phyloP scores from a whole-genome alignment of 768 basidiomycete genomes.

The Termitomyces eurrhizus region DNA sequence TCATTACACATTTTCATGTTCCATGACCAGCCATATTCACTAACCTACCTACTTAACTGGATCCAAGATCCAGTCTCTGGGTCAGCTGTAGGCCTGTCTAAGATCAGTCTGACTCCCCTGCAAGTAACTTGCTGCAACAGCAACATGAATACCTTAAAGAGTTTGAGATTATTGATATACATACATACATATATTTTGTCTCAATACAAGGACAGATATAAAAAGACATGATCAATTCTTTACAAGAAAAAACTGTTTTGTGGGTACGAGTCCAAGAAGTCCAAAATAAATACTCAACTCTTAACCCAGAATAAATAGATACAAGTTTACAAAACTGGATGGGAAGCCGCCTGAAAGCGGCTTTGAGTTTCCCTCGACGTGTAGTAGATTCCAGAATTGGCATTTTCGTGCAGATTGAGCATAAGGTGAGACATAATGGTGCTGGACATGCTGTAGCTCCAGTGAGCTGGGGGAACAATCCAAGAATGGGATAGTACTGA shows the following conservation, averaged over 20 bases:
- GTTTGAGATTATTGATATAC: too few relatives aligned
- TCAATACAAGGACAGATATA: too few relatives aligned
- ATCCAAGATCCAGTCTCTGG: too few relatives aligned
- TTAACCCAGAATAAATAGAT: background rate
- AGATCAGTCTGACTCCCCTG: too few relatives aligned
- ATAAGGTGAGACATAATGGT: constrained; percentile 14
- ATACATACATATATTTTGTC: too few relatives aligned
- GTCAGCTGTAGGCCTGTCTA: too few relatives aligned
- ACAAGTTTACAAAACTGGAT: background rate
- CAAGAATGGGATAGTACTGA: background rate
- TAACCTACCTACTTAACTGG: too few relatives aligned
- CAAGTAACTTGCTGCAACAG: too few relatives aligned
- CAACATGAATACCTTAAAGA: too few relatives aligned
- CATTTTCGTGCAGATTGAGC: constrained; percentile 10
- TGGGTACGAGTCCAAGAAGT: background rate
- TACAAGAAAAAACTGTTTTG: background rate
- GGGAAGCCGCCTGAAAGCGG: background rate
- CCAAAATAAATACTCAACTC: background rate
- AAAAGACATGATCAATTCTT: background rate
- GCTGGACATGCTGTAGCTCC: constrained; percentile 1
- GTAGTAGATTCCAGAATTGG: background rate
- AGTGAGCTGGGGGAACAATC: background rate
- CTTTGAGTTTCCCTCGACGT: background rate
- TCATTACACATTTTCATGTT: too few relatives aligned
- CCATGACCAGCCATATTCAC: too few relatives aligned